A percentile compares a stretch with the other conserved stretches of the same genome.
Evolutionary conservation across 1,139 yeast genomes (phyloP).

Genomic region (Yamadazyma triangularis): DNA sequence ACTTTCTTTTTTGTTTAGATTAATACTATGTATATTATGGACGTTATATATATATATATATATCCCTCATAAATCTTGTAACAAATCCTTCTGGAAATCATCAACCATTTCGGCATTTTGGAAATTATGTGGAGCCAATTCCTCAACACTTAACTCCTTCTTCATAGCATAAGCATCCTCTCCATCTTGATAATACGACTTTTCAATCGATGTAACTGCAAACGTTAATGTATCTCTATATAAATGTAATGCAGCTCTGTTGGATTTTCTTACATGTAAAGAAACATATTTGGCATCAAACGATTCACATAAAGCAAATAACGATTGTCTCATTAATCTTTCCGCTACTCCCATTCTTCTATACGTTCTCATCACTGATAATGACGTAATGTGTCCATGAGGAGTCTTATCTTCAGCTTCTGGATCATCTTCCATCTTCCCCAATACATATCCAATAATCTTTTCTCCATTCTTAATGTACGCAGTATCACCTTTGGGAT

Average conservation of each 20-base stretch:
- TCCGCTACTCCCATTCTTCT: conserved; percentile 95
- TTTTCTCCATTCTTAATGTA: conserved; percentile 67
- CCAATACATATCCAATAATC: conserved; percentile 89
- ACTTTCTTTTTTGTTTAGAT: background rate
- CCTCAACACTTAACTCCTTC: conserved; percentile 55
- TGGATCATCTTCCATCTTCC: conserved; percentile 95
- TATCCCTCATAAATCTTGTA: conserved; percentile 16
- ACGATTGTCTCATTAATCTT: conserved; percentile 83
- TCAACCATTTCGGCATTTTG: conserved; percentile 44
- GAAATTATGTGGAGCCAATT: conserved; percentile 53
- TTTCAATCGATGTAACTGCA: conserved; percentile 77
- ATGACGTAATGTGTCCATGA: conserved; percentile 91
- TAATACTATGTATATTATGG: background rate
- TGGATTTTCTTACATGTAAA: conserved; percentile 89
- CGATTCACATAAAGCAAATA: conserved; percentile 73
- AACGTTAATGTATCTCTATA: conserved; percentile 83
- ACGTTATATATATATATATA: background rate
- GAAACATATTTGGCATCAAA: conserved; percentile 83
- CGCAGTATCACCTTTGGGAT: conserved; percentile 50
- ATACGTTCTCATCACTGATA: conserved; percentile 93
- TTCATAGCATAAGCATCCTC: conserved; percentile 99
- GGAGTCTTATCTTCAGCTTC: conserved; percentile 68
- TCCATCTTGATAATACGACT: conserved; percentile 89
- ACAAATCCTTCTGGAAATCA: conserved; percentile 44
- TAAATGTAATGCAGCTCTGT: conserved; percentile 89